These are phyloP conservation scores for Onygenales sp. DNA, from an alignment of 2,329 filamentous ascomycete species.

Conservation along the genomic window DNA sequence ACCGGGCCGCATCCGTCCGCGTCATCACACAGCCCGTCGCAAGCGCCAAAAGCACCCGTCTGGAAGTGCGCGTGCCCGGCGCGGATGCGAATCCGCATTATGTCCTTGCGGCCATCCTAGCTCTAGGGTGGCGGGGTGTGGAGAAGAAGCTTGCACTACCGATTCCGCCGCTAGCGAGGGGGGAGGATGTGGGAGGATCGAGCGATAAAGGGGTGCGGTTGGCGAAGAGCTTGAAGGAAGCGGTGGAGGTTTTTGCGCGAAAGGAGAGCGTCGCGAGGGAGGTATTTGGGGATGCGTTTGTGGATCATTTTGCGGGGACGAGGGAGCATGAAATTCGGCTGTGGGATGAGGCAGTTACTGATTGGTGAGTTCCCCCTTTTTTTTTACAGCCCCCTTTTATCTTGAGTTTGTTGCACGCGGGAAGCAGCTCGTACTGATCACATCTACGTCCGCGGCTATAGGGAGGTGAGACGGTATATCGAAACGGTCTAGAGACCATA, in stretches of 20 bases:
- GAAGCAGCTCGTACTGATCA: slow-evolving; percentile 8
- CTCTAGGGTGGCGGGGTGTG: slow-evolving; percentile 80
- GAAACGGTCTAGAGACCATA: slow-evolving; percentile 53
- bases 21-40: slow-evolving; percentile 81
- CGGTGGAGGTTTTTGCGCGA: slow-evolving; percentile 66
- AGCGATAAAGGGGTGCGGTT: slow-evolving; percentile 65
- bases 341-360: slow-evolving; percentile 94
- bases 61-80: slow-evolving; percentile 89
- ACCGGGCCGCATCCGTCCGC: slow-evolving; percentile 83
- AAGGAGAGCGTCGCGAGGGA: slow-evolving; percentile 82
- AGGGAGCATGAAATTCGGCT: slow-evolving; percentile 81
- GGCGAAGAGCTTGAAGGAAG: slow-evolving; percentile 78
- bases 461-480: slow-evolving; percentile 70
- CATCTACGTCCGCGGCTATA: slow-evolving; percentile 20
- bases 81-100: slow-evolving; percentile 86
- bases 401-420: background rate
- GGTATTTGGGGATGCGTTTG: slow-evolving; percentile 88
- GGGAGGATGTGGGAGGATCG: slow-evolving; percentile 66
- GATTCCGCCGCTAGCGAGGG: slow-evolving; percentile 73
- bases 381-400: background rate
- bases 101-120: slow-evolving; percentile 78
- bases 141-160: slow-evolving; percentile 83
- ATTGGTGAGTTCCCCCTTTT: slow-evolving; percentile 59
- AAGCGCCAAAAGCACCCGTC: slow-evolving; percentile 75
- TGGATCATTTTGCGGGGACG: slow-evolving; percentile 89